Base-by-base conservation (phyloP, 371 early-diverging fungal genomes). In the Gilbertella persicaria region DNA sequence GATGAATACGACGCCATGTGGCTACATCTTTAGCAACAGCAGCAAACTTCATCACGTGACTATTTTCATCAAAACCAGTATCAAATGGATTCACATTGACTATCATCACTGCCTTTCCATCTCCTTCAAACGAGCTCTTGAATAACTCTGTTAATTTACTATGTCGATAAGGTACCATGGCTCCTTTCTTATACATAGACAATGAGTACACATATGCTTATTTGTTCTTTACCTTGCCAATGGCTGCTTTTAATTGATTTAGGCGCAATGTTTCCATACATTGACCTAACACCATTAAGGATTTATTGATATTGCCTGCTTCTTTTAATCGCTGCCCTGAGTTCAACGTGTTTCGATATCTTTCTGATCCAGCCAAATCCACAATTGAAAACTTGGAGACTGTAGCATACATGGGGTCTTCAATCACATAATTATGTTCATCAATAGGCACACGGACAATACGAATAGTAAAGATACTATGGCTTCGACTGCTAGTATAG, bases 291-390 rank as follows among this genome's bases (percentile, higher is more conserved):
- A 95, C 94, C 74, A 97, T 89, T 30, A 99, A 80, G 24, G 94
- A 91, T 58, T 87, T 84, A 75, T 99, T 99, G 64, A 98, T 97
- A 55, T 91, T 90, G 14, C 94, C 95, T 0, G 93, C 92, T 65
- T 99, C 99, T 50, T 89, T 91, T 50, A 92, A 71, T 36, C 94
- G 71, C 42, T 92, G 93, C 1, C 96, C 75, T 0, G 83, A 79
- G 33, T 85, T 91, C 0, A 83, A 73, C 4, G 97, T 94, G 56
- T 88, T 87, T 36, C 84, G 73, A 36, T 90, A 82, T 44, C 98
- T 80, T 71, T 99, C 99, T 21, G 89, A 88, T 14, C 99, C 99
- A 16, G 99, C 99, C 52, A 99, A 63, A 70, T 99, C 99, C 13
- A 99, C 96, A 49, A 99, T 79, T 3, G 85, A 86, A 46, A 96